Evolutionary conservation across 1,139 yeast genomes (phyloP).

Genomic region (Diutina neorugosa): DNA sequence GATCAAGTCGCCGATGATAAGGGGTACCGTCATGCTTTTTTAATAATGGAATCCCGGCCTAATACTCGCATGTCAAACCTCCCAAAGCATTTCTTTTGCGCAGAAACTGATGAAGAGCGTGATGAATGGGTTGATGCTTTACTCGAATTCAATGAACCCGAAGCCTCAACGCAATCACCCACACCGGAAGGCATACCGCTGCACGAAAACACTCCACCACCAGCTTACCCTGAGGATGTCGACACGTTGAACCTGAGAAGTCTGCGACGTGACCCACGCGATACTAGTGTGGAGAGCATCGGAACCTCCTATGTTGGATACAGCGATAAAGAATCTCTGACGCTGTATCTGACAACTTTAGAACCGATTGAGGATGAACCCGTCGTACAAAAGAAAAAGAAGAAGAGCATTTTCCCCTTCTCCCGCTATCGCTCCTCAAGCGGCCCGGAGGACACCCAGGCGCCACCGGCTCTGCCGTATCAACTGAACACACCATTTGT

Average conservation of each 20-base stretch:
- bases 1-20: constrained; percentile 54
- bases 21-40: constrained; percentile 69
- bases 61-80: constrained; percentile 37
- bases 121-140: constrained; percentile 65
- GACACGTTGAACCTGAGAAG: neutral
- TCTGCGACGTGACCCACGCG: neutral
- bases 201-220: neutral
- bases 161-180: constrained; percentile 6
- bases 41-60: constrained; percentile 53
- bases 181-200: constrained; percentile 5
- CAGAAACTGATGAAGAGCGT: constrained; percentile 71
- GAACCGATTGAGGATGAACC: neutral
- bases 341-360: constrained; percentile 1
- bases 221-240: neutral
- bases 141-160: constrained; percentile 27
- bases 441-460: constrained; percentile 7
- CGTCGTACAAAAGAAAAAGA: constrained; percentile 29
- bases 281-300: constrained; percentile 14
- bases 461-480: constrained; percentile 10
- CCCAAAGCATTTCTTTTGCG: constrained; percentile 63
- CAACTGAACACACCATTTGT: constrained; percentile 5
- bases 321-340: neutral
- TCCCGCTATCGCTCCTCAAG: constrained; percentile 17
- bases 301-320: neutral
- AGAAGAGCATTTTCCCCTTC: constrained; percentile 51